Evolutionary conservation across 2,329 filamentous ascomycete species (phyloP).

Genomic region (Cryphonectria radicalis): DNA sequence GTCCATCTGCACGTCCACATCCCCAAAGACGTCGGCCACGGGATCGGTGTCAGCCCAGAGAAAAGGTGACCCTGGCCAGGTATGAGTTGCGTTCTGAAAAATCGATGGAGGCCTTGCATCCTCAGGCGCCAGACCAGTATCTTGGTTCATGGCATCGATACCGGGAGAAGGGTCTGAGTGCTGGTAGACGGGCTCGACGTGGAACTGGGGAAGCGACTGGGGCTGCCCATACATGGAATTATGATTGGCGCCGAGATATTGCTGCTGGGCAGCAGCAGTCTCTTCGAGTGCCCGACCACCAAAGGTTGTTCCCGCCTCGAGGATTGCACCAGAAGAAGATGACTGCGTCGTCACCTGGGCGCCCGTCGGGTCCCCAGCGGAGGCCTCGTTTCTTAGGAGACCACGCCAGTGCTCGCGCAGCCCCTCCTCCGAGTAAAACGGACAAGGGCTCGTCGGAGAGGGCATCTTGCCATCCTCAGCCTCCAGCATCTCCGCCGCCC

Average conservation of each 20-base stretch:
- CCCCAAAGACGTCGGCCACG: slow-evolving; percentile 33
- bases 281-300: not conserved
- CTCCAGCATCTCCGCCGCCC: slow-evolving; percentile 37
- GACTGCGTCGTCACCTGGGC: not conserved
- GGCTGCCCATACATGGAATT: not conserved
- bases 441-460: slow-evolving; percentile 38
- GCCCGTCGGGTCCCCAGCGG: not conserved
- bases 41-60: slow-evolving; percentile 41
- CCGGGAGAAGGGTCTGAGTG: not conserved
- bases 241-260: not conserved
- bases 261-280: not conserved
- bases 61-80: slow-evolving; percentile 36
- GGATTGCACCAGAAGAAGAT: not conserved
- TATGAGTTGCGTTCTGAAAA: slow-evolving; percentile 4
- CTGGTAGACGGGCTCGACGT: not conserved
- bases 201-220: not conserved
- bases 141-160: not conserved
- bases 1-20: slow-evolving; percentile 37
- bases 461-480: slow-evolving; percentile 35
- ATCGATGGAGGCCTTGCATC: not conserved
- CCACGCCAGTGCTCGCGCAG: slow-evolving; percentile 41
- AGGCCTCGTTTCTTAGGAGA: slow-evolving; percentile 32
- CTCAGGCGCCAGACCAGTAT: not conserved
- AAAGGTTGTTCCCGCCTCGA: too few relatives aligned
- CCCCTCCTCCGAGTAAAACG: slow-evolving; percentile 34